phyloP scores from a whole-genome alignment of 2,329 filamentous ascomycete genomes.

The Xylariales sp. region DNA sequence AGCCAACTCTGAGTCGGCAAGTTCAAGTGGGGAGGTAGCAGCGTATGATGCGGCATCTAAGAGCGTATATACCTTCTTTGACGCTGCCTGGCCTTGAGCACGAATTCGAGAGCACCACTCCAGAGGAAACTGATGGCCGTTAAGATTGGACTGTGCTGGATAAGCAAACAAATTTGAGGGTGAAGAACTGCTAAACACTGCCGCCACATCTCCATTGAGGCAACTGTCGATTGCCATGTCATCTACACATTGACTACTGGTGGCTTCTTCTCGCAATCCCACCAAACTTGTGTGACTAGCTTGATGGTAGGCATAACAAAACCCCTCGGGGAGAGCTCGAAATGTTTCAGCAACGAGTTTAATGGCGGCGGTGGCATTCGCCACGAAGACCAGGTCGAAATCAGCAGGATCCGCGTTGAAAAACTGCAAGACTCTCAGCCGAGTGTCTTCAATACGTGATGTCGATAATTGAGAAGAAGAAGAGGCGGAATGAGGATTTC shows the following conservation, averaged over 20 bases:
- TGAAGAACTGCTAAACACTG: slow-evolving; percentile 13
- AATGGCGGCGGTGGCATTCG: slow-evolving; percentile 59
- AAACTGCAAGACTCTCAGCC: slow-evolving; percentile 66
- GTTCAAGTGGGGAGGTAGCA: slow-evolving; percentile 71
- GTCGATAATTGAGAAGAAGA: slow-evolving; percentile 74
- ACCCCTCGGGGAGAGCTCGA: slow-evolving; percentile 63
- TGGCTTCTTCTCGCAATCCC: slow-evolving; percentile 71
- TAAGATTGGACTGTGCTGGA: slow-evolving; percentile 90
- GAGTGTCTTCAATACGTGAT: slow-evolving; percentile 68
- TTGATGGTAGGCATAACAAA: slow-evolving; percentile 77
- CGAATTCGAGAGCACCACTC: slow-evolving; percentile 58
- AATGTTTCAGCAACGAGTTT: slow-evolving; percentile 70
- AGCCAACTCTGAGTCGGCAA: slow-evolving; percentile 54
- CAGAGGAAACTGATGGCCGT: slow-evolving; percentile 70
- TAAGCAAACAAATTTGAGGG: slow-evolving; percentile 64
- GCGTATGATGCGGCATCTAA: slow-evolving; percentile 81
- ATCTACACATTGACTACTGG: slow-evolving; percentile 59
- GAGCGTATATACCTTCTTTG: slow-evolving; percentile 56
- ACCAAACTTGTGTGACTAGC: slow-evolving; percentile 85
- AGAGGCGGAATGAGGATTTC: slow-evolving; percentile 89
- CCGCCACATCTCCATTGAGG: slow-evolving; percentile 42
- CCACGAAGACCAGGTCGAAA: slow-evolving; percentile 72
- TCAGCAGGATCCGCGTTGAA: slow-evolving; percentile 77
- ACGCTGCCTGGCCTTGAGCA: slow-evolving; percentile 16
- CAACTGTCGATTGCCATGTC: slow-evolving; percentile 62